A percentile compares a stretch with the other conserved stretches of the same genome.
phyloP scores from a whole-genome alignment of 345 rosid species.

The Lumnitzera racemosa region DNA sequence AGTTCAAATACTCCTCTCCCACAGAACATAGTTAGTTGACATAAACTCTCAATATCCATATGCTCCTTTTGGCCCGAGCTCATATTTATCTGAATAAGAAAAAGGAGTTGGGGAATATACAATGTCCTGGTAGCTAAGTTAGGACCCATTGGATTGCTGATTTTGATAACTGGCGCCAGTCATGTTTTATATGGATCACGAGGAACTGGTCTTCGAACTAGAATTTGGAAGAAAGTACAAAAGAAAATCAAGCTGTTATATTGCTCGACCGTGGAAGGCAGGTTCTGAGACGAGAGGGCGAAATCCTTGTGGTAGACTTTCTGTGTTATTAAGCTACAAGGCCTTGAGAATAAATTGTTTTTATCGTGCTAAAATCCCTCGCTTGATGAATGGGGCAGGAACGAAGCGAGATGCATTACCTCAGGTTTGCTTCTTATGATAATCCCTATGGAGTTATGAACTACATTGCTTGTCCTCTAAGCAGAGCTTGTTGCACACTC shows the following conservation, averaged over 20 bases:
- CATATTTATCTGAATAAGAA: slow-evolving; percentile 77
- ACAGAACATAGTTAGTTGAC: slow-evolving; percentile 24
- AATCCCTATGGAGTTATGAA: neutral
- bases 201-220: slow-evolving; percentile 27
- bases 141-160: slow-evolving; percentile 57
- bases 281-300: too few relatives aligned
- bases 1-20: too few relatives aligned
- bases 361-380: too few relatives aligned
- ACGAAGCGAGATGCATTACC: slow-evolving; percentile 26
- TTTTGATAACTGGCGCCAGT: slow-evolving; percentile 77
- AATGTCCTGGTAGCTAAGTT: slow-evolving; percentile 66
- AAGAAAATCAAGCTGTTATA: too few relatives aligned
- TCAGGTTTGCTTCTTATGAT: slow-evolving; percentile 37
- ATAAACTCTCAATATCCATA: slow-evolving; percentile 24
- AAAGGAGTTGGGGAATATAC: slow-evolving; percentile 78
- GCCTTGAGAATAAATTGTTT: too few relatives aligned
- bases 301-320: too few relatives aligned
- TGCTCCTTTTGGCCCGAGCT: slow-evolving; percentile 78
- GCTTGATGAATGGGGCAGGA: too few relatives aligned
- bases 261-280: too few relatives aligned
- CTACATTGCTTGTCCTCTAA: neutral
- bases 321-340: too few relatives aligned
- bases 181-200: slow-evolving; percentile 73
- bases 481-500: neutral
- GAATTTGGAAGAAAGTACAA: too few relatives aligned